Conservation (phyloP, 208 protist species). For the Trypanosomatidae sp. region DNA sequence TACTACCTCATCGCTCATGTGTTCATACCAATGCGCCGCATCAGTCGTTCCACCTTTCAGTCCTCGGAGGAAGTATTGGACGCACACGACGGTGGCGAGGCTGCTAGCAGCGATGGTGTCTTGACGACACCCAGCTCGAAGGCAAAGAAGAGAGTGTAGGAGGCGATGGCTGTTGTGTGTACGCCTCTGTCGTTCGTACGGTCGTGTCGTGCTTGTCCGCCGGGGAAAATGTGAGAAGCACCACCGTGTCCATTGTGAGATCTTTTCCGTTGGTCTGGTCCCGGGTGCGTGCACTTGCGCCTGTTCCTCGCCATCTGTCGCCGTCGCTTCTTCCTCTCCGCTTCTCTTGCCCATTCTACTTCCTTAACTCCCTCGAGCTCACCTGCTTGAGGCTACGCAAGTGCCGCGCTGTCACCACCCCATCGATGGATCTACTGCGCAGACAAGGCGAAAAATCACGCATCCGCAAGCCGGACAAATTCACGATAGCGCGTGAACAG, state of each 20-base stretch:
- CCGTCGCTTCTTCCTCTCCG: neutral
- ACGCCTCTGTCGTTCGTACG: neutral
- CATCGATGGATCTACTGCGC: neutral
- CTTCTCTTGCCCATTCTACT: neutral
- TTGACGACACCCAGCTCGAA: neutral
- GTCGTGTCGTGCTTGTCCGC: neutral
- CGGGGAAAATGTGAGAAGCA: neutral
- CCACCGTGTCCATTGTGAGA: neutral
- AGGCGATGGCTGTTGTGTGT: neutral
- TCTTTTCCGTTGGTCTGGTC: neutral
- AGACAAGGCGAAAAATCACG: neutral
- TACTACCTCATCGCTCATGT: constrained; percentile 49
- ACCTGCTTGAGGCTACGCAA: neutral
- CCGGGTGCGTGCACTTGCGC: too few species aligned
- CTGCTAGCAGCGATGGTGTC: neutral
- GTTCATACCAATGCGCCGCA: constrained; percentile 41
- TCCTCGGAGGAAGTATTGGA: neutral
- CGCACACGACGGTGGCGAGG: neutral
- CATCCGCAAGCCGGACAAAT: neutral
- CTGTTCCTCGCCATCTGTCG: neutral
- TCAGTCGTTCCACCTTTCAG: constrained; percentile 28
- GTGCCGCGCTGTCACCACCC: neutral
- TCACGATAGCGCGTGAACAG: too few species aligned
- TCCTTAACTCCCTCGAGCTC: neutral
- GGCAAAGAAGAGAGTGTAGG: constrained; percentile 1